Evolutionary conservation across 2,329 filamentous ascomycete species (phyloP).

Genomic region (Sarocladiaceae sp.): DNA sequence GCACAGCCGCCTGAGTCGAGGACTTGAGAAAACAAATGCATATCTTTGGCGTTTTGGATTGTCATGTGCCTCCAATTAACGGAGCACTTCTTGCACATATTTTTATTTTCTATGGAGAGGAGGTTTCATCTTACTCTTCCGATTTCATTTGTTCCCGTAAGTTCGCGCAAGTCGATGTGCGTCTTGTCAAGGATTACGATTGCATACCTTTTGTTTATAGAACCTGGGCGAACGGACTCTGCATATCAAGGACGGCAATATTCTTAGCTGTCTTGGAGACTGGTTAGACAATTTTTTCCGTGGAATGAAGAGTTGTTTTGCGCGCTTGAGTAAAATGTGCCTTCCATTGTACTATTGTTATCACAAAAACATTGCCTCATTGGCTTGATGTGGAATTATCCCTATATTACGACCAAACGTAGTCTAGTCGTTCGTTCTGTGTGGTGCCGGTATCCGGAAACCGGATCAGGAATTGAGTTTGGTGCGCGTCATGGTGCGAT

Average conservation of each 20-base stretch:
- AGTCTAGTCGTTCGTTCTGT: too few species aligned
- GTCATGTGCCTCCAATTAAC: not conserved
- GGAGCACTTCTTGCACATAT: conserved; percentile 3
- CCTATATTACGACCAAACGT: too few species aligned
- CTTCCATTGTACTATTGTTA: too few species aligned
- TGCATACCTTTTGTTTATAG: conserved; percentile 1
- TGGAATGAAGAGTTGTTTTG: not conserved
- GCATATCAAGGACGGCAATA: not conserved
- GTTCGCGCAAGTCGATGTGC: not conserved
- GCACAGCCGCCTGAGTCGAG: too few species aligned
- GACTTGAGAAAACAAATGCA: not conserved
- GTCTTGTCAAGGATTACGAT: not conserved
- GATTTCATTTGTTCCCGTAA: not conserved
- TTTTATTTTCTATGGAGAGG: too few species aligned
- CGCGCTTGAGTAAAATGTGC: not conserved
- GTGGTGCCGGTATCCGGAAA: too few species aligned
- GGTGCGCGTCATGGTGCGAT: too few species aligned
- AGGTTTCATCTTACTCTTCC: not conserved
- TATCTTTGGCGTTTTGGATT: conserved; percentile 1
- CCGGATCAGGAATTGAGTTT: too few species aligned
- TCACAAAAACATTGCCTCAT: too few species aligned
- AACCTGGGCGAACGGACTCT: conserved; percentile 3
- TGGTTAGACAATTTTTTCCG: not conserved
- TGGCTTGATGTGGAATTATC: too few species aligned
- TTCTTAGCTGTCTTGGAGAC: not conserved